Evolutionary conservation across 2,329 filamentous ascomycete genomes (phyloP), one percentile per base, ranked within the genome.

Genomic region (Neurospora sp.): DNA sequence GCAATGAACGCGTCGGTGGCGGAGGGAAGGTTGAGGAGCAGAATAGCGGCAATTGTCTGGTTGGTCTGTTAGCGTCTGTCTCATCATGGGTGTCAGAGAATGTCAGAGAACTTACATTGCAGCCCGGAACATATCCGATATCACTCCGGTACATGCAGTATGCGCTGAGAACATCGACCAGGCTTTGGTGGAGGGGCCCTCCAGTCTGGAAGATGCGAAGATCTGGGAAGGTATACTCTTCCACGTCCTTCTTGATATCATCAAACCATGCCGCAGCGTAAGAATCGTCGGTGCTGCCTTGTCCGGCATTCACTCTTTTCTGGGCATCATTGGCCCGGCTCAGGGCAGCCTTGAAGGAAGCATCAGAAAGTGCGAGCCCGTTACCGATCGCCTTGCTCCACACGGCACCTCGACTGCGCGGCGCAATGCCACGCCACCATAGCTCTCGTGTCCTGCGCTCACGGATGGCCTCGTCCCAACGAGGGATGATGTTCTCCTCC

Each of bases 121-220:
- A 91, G 69, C 91, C 91, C 72, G 86, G 84, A 70, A 92, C 85
- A 76, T 93, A 93, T 72, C 92, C 91, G 75, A 95, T 91, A 77
- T 96, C 92, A 74, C 89, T 90, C 71, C 92, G 86, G 79, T 96
- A 96, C 87, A 93, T 91, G 69, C 89, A 85, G 79, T 95, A 95
- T 6, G 92, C 92, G 75, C 89, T 89, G 71, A 95, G 83, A 10
- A 96, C 87, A 76, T 95, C 89, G 19, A 91, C 82, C 38, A 96
- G 82, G 43, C 86, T 84, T 70, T 88, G 82, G 76, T 94, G 87
- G 11, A 94, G 81, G 1, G 91, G 91, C 0, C 87, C 89, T 17
- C 81, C 86, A 6, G 83, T 80, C 74, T 90, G 86, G 77, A 94
- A 95, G 76, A 94, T 91, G 74, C 87, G 87, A 66, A 93, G 81